Base-by-base conservation (phyloP, 805 yeast species). In the Monosporozyma servazzii region DNA sequence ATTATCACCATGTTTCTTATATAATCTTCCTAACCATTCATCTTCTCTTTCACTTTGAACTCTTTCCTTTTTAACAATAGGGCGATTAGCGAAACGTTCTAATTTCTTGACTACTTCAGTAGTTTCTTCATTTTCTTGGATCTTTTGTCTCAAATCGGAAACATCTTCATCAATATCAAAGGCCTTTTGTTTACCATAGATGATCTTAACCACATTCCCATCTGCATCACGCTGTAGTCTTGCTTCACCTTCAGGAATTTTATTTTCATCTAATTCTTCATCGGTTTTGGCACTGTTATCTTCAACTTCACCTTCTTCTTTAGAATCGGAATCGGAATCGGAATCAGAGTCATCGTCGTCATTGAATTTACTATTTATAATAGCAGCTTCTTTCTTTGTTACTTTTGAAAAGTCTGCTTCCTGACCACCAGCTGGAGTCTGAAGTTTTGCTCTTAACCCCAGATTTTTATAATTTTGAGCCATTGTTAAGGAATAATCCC, bases 401-500 rank as follows among this genome's bases (percentile, higher is more conserved):
- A 69, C 58, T 61, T 71, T 54, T 62, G 70, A 65, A n/a, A 80
- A 67, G 41, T 75, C 72, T 51, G 77, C 77, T 62, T 88, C 95
- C n/a, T 68, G 70, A 47, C 97, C 97, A 53, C 97, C 98, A 1
- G 95, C 81, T 1, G 80, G 74, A 17, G 68, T 71, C 25, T 85
- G 84, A 37, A 90, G 68, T 58, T 81, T 80, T 10, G 86, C 75
- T 37, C 80, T 73, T 49, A 93, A 73, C 3, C 99, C 99, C 29
- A 93, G 71, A 56, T 75, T 80, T 59, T 83, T 82, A 70, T 93
- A 91, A 67, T 93, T 93, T 65, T 93, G 98, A 49, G 81, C 76
- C 54, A 90, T 71, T 0, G 98, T 90, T 51, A 84, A 74, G 11
- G 78, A 77, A 53, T 81, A 78, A 69, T 93, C 96, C 99, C 99